Base-by-base conservation (phyloP, 2,329 filamentous ascomycete genomes). In the Arthrobotrys sphaeroides region DNA sequence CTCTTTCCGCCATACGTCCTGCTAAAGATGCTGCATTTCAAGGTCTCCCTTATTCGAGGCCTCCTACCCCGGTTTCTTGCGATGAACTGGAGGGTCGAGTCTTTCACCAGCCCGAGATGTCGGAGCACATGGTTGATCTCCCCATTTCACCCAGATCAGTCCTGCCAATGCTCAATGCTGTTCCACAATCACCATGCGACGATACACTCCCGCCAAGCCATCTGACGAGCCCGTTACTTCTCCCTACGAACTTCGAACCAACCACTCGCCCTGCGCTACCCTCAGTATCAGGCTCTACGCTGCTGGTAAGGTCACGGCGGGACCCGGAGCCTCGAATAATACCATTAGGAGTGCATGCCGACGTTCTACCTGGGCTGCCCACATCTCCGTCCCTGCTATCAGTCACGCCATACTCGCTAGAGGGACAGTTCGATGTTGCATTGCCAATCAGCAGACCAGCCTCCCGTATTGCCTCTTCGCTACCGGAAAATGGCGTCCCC, bases 11-110 rank as follows among this genome's bases (percentile, higher is more conserved):
- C 12, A 6, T 18, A 33, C 40, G 12, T 1, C 10, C 12, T n/a
- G n/a, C n/a, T 3, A 33, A 18, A 26, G 42, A 59, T 38, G 28
- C 42, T 7, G 43, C 45, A n/a, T 24, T 60, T n/a, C 24, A 64
- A 9, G 12, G 22, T 28, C 64, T 75, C 22, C 72, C 72, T 9
- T 28, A 38, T 33, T 75, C 72, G 12, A 38, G 64, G 16, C 20
- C 64, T 65, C 24, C 7, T 10, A 75, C 72, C 2, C 72, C 72
- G 5, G 16, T 49, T 18, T 20, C 45, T 2, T 24, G 24, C 16
- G 45, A 22, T 10, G 22, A 31, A 1, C 20, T 45, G 1, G 24
- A 24, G 12, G 20, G 2, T 9, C 3, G 28, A 16, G 6, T 12
- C 9, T 1, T 38, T 13, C 51, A n/a, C 18, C 31, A 18, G 5